Evolutionary conservation across 2,329 filamentous ascomycete species (phyloP), one percentile per base, ranked within the genome.

Genomic region (Hypoxylon sp.): DNA sequence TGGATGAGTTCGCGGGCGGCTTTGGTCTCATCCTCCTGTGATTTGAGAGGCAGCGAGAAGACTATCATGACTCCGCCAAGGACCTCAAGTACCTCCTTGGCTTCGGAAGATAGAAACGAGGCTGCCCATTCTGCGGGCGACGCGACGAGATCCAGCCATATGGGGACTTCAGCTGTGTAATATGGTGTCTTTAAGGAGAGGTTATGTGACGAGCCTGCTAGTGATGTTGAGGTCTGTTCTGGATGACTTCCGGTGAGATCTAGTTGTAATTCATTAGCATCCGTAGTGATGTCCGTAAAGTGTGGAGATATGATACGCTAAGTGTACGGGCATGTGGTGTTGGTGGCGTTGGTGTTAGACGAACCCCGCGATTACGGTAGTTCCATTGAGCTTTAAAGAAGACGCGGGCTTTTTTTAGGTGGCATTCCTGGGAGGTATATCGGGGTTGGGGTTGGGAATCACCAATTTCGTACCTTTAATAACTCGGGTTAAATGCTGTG

Each of bases 81-180:
- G 1, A 85, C 88, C 0, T 78, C 78, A 2, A 90, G 83, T 0
- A 91, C 89, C 74, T 90, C 88, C 59, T 79, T 80, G 0, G 89
- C 89, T 73, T 90, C 89, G 0, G 82, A 77, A 0, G 84, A 83
- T 1, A 90, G 81, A 70, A 91, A 91, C 0, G 85, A 84, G 1
- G 75, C 75, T 0, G 86, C 80, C 89, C 89, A 91, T 34, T 86
- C 83, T 2, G 74, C 58, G 0, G 85, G 81, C 3, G 81, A 78
- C 5, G 80, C 72, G 62, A 89, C 81, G 47, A 89, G 81, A 73
- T 91, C 89, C n/a, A 91, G 81, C 89, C 89, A 91, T 69, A 91
- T 81, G 45, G 89, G 88, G 2, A 91, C 80, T 0, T 81, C 81
- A 56, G 87, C 83, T 23, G 78, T 82, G 79, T 91, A 91, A 80